Evolutionary conservation across 139 green algal species (phyloP).

Genomic region (Tetratostichococcus sp.): DNA sequence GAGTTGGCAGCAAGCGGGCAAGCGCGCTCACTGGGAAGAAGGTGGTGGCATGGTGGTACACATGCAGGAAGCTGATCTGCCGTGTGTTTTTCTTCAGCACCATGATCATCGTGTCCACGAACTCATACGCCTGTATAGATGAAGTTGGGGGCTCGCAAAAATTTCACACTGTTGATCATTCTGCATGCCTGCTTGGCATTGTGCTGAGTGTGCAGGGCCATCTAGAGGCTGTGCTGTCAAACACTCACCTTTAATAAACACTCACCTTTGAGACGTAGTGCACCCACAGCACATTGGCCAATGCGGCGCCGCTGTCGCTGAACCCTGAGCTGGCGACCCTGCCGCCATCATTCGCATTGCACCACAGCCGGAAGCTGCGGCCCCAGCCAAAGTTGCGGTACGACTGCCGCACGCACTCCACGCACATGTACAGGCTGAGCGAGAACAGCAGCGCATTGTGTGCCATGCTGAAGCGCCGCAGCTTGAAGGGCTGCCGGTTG

Average conservation of each 20-base stretch:
- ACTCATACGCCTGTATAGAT: conserved; percentile 44
- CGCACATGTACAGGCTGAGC: conserved; percentile 33
- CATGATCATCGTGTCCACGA: conserved; percentile 60
- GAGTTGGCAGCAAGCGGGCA: no score
- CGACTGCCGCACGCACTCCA: conserved; percentile 20
- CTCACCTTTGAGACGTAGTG: conserved; percentile 40
- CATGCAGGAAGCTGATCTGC: conserved; percentile 46
- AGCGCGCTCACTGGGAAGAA: conserved; percentile 34
- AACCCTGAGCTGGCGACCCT: neutral
- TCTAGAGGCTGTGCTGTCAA: no score
- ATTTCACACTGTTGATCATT: neutral
- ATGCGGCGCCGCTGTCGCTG: conserved; percentile 14
- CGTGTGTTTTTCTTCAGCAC: conserved; percentile 55
- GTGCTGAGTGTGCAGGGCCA: no score
- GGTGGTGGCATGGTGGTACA: conserved; percentile 52
- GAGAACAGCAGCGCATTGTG: conserved; percentile 44
- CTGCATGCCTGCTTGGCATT: no score
- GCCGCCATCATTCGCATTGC: conserved; percentile 17
- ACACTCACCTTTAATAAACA: neutral
- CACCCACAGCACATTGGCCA: conserved; percentile 37
- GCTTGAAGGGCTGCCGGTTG: conserved; percentile 3
- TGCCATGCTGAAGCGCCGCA: conserved; percentile 9
- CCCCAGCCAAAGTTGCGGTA: conserved; percentile 25
- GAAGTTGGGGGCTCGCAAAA: no score
- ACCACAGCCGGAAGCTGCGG: conserved; percentile 12